A percentile compares a stretch with the other conserved stretches of the same genome.
These are phyloP conservation scores for Cryomyces minteri DNA, from an alignment of 495 filamentous ascomycete species.

Conservation along the genomic window DNA sequence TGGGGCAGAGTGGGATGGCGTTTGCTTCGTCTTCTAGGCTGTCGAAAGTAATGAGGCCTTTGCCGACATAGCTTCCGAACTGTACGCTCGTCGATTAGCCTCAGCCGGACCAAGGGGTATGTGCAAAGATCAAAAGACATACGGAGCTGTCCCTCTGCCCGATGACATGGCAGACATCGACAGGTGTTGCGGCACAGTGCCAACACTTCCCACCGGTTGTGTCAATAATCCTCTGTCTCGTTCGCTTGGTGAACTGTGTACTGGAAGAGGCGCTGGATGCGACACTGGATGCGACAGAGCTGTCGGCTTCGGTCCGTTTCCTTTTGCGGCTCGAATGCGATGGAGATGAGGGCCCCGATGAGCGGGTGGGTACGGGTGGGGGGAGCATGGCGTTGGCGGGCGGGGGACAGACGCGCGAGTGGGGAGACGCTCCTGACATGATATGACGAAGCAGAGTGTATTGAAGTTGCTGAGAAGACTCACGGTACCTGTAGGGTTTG, in stretches of 20 bases:
- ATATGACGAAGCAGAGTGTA: too few relatives aligned
- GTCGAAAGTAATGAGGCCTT: slow-evolving; percentile 2
- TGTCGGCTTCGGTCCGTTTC: too few relatives aligned
- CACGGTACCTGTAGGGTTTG: too few relatives aligned
- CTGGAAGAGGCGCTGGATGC: neutral
- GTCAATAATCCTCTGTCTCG: neutral
- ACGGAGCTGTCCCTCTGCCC: slow-evolving; percentile 2
- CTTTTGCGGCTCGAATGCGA: too few relatives aligned
- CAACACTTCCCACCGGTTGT: neutral
- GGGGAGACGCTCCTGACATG: too few relatives aligned
- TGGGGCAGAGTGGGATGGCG: slow-evolving; percentile 5
- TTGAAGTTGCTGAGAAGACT: too few relatives aligned
- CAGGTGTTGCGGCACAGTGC: slow-evolving; percentile 3
- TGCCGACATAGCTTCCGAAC: neutral
- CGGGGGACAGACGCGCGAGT: too few relatives aligned
- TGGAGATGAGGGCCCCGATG: too few relatives aligned
- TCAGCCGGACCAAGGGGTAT: neutral
- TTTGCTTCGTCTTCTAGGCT: slow-evolving; percentile 1
- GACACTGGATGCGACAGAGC: too few relatives aligned
- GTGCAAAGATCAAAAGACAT: neutral
- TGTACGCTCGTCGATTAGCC: neutral
- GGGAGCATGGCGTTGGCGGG: too few relatives aligned
- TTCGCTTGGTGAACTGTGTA: neutral
- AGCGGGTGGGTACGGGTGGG: too few relatives aligned
- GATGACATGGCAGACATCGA: slow-evolving; percentile 5